These are phyloP conservation scores for Thelonectria olida DNA, from an alignment of 2,329 filamentous ascomycete genomes.

Conservation along the genomic window DNA sequence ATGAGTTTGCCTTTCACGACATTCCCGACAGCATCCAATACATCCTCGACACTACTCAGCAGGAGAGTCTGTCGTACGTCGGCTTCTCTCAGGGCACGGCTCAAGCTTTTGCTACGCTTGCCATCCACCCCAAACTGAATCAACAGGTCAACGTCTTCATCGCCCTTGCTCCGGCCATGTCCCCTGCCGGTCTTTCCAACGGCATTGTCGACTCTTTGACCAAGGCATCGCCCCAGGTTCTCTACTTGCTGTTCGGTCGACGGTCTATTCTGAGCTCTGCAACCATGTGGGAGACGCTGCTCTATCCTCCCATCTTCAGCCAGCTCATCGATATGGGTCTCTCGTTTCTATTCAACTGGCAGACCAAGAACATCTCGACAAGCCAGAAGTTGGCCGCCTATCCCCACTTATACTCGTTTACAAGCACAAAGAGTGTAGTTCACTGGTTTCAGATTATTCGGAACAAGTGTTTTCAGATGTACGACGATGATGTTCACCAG, in stretches of 20 bases:
- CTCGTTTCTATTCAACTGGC: constrained; percentile 89
- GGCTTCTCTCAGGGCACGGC: constrained; percentile 98
- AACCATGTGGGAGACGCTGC: constrained; percentile 95
- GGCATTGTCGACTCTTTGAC: constrained; percentile 91
- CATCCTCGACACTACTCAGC: constrained; percentile 83
- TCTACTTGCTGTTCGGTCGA: constrained; percentile 92
- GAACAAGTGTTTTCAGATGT: constrained; percentile 97
- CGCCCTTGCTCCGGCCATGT: constrained; percentile 95
- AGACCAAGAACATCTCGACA: constrained; percentile 80
- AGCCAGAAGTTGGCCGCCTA: constrained; percentile 96
- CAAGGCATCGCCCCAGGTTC: constrained; percentile 90
- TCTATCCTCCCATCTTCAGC: constrained; percentile 94
- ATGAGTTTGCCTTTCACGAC: constrained; percentile 97
- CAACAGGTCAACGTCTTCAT: constrained; percentile 96
- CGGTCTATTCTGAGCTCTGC: constrained; percentile 91
- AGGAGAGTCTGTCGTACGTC: constrained; percentile 90
- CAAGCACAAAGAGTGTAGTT: constrained; percentile 94
- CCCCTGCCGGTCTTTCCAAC: constrained; percentile 88
- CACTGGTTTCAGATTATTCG: constrained; percentile 99
- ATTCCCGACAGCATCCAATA: constrained; percentile 96
- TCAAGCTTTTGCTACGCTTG: constrained; percentile 92
- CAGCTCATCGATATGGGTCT: constrained; percentile 85
- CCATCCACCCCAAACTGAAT: constrained; percentile 92
- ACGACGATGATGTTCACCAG: constrained; percentile 90
- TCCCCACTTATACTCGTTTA: constrained; percentile 95